Base-by-base conservation (phyloP, 2,329 filamentous ascomycete genomes). In the Daldinia eschscholtzii region DNA sequence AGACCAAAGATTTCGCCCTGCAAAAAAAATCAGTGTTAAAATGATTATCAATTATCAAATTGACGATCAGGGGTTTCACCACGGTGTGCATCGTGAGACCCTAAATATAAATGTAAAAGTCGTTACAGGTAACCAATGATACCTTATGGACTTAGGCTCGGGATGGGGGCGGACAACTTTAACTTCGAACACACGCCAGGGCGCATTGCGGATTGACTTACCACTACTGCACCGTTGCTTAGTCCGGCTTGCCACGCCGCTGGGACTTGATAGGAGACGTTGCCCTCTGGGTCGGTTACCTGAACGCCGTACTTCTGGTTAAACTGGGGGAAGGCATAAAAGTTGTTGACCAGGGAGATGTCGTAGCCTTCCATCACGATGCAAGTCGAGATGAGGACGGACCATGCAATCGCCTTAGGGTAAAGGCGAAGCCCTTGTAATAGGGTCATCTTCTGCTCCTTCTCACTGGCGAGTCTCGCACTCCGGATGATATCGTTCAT, bases 281-380 rank as follows among this genome's bases (percentile, higher is more conserved):
- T 79, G 63, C 83, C 85, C 52, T 83, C 79, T 6, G 78, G 70
- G 44, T 65, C 69, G 13, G 72, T 69, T 20, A 82, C 77, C 62
- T 80, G 81, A 52, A 83, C 81, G 64, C 87, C 87, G 73, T 88
- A 89, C 76, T 88, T 89, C 71, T 78, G 77, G 72, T 86, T 87
- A 79, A 89, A 89, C 73, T 87, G 84, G 4, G 83, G 82, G 62
- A 88, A 87, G 42, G 85, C 86, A 70, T 86, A 94, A 77, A 96
- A 93, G 80, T 94, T 94, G 83, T 91, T 93, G 75, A 96, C 88
- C 60, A 97, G 83, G 75, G 88, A 90, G 65, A 96, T 85, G 77
- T 97, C 93, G 82, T 94, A 97, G 37, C 93, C 93, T 80, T 97
- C 93, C 94, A 97, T 97, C 75, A 88, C 89, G 76, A 97, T 96